phyloP scores from a whole-genome alignment of 148 eudicot genomes.

The Fagopyrum homotropicum region DNA sequence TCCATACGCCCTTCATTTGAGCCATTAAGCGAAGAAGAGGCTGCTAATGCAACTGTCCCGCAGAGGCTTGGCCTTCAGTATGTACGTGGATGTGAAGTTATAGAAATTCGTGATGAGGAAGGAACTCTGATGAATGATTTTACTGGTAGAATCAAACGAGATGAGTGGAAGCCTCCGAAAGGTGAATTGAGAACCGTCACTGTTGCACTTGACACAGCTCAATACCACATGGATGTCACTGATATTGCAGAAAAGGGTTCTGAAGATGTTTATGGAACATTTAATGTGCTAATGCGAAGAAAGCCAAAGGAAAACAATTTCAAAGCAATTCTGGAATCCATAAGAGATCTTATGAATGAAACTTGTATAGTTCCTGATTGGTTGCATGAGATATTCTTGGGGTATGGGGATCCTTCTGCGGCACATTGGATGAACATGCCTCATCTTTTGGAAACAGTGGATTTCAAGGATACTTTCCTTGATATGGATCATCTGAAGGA shows the following conservation, averaged over 20 bases:
- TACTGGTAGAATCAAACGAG: constrained; percentile 89
- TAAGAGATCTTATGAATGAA: constrained; percentile 98
- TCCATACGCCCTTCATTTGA: constrained; percentile 87
- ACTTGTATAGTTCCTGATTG: constrained; percentile 98
- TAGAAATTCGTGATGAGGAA: constrained; percentile 93
- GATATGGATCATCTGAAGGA: constrained; percentile 78
- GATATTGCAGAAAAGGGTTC: constrained; percentile 95
- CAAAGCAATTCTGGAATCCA: constrained; percentile 95
- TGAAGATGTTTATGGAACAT: constrained; percentile 87
- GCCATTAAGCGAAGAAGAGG: constrained; percentile 88
- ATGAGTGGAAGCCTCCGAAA: constrained; percentile 99
- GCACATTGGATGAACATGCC: constrained; percentile 98
- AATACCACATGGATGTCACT: constrained; percentile 96
- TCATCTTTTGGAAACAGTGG: constrained; percentile 75
- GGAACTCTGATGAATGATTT: constrained; percentile 95
- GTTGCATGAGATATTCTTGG: constrained; percentile 96
- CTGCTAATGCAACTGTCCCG: constrained; percentile 83
- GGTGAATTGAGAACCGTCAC: constrained; percentile 95
- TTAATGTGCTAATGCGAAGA: constrained; percentile 88
- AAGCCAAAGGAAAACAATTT: constrained; percentile 98
- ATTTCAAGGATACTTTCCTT: constrained; percentile 91
- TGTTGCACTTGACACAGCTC: constrained; percentile 92
- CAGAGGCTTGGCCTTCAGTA: constrained; percentile 88
- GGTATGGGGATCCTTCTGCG: constrained; percentile 96
- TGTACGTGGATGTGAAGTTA: constrained; percentile 97